Evolutionary conservation across 2,329 filamentous ascomycete genomes (phyloP).

Genomic region (Fusarium proliferatum): DNA sequence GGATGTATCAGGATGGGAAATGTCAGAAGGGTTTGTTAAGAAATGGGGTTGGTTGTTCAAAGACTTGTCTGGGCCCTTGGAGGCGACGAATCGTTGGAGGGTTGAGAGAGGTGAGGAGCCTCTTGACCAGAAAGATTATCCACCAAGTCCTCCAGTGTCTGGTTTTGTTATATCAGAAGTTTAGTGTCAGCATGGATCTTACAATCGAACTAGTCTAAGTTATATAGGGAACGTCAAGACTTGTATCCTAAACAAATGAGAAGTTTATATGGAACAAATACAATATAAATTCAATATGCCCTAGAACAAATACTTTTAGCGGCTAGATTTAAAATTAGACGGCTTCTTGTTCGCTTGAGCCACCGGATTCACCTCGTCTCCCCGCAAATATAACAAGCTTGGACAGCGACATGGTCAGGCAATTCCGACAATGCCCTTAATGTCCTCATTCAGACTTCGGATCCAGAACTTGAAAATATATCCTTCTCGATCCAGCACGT

Average conservation of each 20-base stretch:
- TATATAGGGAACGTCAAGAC: background rate
- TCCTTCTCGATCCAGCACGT: background rate
- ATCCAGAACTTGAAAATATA: background rate
- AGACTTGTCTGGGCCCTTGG: conserved; percentile 12
- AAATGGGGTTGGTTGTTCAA: conserved; percentile 39
- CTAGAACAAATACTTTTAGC: background rate
- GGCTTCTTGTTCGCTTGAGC: background rate
- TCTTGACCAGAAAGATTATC: background rate
- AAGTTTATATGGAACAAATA: background rate
- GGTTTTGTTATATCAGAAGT: background rate
- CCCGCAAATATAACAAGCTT: background rate
- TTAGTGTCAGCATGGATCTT: background rate
- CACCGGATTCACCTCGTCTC: background rate
- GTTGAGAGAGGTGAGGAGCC: conserved; percentile 22
- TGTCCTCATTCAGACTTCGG: no score
- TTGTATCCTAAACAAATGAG: background rate
- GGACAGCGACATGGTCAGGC: background rate
- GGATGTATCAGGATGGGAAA: conserved; percentile 37
- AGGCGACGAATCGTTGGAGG: conserved; percentile 37
- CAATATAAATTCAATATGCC: background rate
- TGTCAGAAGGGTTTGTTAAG: conserved; percentile 34
- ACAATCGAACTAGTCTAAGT: background rate
- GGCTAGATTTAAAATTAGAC: no score
- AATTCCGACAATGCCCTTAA: no score
- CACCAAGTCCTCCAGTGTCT: background rate